Evolutionary conservation across 2,329 filamentous ascomycete genomes (phyloP).

Genomic region (Xylaria sp.): DNA sequence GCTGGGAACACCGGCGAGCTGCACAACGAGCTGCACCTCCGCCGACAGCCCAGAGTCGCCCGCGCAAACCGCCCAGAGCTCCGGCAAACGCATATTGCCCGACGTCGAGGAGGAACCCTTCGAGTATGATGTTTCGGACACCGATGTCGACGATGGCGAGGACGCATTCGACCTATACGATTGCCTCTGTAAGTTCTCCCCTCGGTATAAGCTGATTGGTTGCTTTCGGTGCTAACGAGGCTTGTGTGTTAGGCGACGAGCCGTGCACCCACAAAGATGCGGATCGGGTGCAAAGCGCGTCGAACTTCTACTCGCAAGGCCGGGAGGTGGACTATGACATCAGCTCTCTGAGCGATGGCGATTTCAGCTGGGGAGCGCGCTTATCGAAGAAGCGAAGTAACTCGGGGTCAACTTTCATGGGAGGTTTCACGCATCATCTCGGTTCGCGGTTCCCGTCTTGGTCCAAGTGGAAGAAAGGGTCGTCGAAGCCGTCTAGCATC

Average conservation of each 20-base stretch:
- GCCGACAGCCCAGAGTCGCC: slow-evolving; percentile 52
- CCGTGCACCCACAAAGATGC: slow-evolving; percentile 60
- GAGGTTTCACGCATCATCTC: slow-evolving; percentile 66
- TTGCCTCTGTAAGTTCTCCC: slow-evolving; percentile 70
- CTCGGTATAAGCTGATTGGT: slow-evolving; percentile 28
- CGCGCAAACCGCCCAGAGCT: slow-evolving; percentile 50
- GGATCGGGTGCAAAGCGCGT: slow-evolving; percentile 43
- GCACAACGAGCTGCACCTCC: slow-evolving; percentile 60
- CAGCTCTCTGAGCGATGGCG: slow-evolving; percentile 67
- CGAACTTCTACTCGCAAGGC: slow-evolving; percentile 43
- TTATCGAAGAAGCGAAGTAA: slow-evolving; percentile 59
- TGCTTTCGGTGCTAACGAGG: slow-evolving; percentile 9
- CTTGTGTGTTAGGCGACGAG: slow-evolving; percentile 58
- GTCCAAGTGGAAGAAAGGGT: slow-evolving; percentile 54
- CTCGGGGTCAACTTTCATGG: slow-evolving; percentile 59
- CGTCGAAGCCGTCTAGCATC: slow-evolving; percentile 47
- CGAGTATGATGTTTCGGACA: slow-evolving; percentile 62
- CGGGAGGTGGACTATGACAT: slow-evolving; percentile 65
- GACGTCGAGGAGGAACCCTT: slow-evolving; percentile 84
- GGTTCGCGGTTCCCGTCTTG: slow-evolving; percentile 62
- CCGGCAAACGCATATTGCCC: slow-evolving; percentile 69
- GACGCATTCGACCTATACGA: slow-evolving; percentile 56
- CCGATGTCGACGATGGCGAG: slow-evolving; percentile 54
- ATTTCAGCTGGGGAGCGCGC: slow-evolving; percentile 51
- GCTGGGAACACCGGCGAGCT: slow-evolving; percentile 53